Evolutionary conservation across 345 rosid genomes (phyloP).

Genomic region (Melaleuca alternifolia): DNA sequence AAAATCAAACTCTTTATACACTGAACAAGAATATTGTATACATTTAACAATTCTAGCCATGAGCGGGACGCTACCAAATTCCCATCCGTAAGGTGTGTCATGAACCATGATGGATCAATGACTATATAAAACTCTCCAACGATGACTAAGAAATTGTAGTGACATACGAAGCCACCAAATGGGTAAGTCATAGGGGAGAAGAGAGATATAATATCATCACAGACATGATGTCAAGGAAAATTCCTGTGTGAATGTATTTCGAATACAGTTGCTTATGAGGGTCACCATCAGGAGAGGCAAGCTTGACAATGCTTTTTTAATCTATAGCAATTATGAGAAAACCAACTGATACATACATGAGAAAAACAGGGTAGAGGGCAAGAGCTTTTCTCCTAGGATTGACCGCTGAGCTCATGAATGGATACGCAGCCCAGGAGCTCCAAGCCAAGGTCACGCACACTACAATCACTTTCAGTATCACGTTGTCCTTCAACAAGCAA

Average conservation of each 20-base stretch:
- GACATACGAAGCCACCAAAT: not conserved
- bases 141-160: not conserved
- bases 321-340: slow-evolving; percentile 90
- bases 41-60: not conserved
- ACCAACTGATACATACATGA: slow-evolving; percentile 94
- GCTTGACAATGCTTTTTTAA: slow-evolving; percentile 6
- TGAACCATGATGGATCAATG: not conserved
- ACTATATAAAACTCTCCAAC: not conserved
- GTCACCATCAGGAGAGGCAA: not conserved
- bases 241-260: not conserved
- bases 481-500: slow-evolving; percentile 76
- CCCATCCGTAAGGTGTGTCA: not conserved
- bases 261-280: not conserved
- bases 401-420: slow-evolving; percentile 90
- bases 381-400: slow-evolving; percentile 84
- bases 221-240: not conserved
- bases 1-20: not conserved
- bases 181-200: not conserved
- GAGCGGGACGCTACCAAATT: not conserved
- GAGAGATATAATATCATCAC: not conserved
- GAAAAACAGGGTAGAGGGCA: slow-evolving; percentile 86
- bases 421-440: slow-evolving; percentile 97
- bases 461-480: slow-evolving; percentile 53
- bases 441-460: slow-evolving; percentile 71
- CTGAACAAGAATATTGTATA: not conserved